Evolutionary conservation across 306 rosid species (phyloP), one percentile per base, ranked within the genome.

Genomic region (Prunus dulcis): DNA sequence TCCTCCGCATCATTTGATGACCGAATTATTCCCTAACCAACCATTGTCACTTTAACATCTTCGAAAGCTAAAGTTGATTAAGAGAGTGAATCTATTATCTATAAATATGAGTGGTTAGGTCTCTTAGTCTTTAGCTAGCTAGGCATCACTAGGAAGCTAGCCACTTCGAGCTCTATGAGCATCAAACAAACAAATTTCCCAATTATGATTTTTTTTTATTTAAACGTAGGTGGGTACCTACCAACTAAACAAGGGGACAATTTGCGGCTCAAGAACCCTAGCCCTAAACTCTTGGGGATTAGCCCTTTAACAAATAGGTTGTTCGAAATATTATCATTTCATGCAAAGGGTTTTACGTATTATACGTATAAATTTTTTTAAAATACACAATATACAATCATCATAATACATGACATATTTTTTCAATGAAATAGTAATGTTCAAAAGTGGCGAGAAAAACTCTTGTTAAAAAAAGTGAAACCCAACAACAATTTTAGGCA

Each of bases 251-350:
- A 57, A 57, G 18, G 46, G 76, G 49, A 20, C 52, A 78, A 70
- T 78, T 86, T 78, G 89, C 73, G 91, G 87, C 85, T 88, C 86
- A 78, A 84, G 87, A 90, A 84, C 74, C 86, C 87, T 73, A 86
- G 47, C 76, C 70, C 80, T 50, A 19, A 15, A 52, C 38, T 20
- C 75, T 69, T 45, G 41, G 32, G 20, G 46, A 30, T 71, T 30
- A 60, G 9, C 27, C 17, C 17, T 63, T 63, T 38, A 38, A 38
- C 43, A 38, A 38, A 38, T 38, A 3, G 53, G 18, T 3, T 49
- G 53, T 14, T 23, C 6, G 65, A 25, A 60, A 30, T 6, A 28
- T 18, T 14, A 63, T 15, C 12, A 17, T 61, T 61, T 6, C 65
- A 12, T 5, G 10, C 28, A 12, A 38, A 6, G 43, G 43, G 43